Evolutionary conservation across 1,284 basidiomycete genomes (phyloP).

Genomic region (Leccinum fuscescens): DNA sequence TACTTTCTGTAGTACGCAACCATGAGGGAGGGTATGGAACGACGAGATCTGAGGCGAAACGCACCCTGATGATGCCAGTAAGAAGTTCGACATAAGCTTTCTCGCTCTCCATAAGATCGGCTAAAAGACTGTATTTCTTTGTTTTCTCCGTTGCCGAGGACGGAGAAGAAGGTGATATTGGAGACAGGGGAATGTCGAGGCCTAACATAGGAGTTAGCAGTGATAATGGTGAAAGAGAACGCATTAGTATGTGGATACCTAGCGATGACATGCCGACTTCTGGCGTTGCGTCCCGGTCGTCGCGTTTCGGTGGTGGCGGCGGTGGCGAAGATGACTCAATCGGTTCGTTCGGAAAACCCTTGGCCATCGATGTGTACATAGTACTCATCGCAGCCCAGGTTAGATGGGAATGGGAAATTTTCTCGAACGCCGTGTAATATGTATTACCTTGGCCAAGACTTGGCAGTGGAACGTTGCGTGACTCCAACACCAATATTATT

Average conservation of each 20-base stretch:
- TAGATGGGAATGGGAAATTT: conserved; percentile 1
- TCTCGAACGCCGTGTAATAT: not conserved
- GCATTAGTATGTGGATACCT: conserved; percentile 23
- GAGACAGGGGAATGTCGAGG: conserved; percentile 32
- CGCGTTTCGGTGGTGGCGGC: conserved; percentile 38
- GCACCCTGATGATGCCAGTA: conserved; percentile 85
- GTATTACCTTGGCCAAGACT: not conserved
- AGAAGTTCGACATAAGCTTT: conserved; percentile 90
- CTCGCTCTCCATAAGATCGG: conserved; percentile 93
- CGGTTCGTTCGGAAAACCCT: conserved; percentile 3
- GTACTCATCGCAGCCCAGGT: conserved; percentile 3
- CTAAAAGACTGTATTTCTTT: conserved; percentile 78
- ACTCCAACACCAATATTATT: not conserved
- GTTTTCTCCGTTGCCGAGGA: conserved; percentile 41
- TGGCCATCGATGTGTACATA: conserved; percentile 3
- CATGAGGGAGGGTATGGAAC: conserved; percentile 15
- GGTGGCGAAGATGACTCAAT: conserved; percentile 19
- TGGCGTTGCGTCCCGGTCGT: conserved; percentile 15
- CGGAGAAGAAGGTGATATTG: conserved; percentile 27
- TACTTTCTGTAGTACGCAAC: conserved; percentile 66
- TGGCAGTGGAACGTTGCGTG: not conserved
- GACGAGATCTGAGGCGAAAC: conserved; percentile 32
- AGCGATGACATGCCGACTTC: conserved; percentile 28
- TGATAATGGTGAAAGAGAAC: conserved; percentile 10
- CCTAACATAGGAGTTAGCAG: conserved; percentile 22